phyloP scores from a whole-genome alignment of 163 green algal species.

The Trebouxia gelatinosa region DNA sequence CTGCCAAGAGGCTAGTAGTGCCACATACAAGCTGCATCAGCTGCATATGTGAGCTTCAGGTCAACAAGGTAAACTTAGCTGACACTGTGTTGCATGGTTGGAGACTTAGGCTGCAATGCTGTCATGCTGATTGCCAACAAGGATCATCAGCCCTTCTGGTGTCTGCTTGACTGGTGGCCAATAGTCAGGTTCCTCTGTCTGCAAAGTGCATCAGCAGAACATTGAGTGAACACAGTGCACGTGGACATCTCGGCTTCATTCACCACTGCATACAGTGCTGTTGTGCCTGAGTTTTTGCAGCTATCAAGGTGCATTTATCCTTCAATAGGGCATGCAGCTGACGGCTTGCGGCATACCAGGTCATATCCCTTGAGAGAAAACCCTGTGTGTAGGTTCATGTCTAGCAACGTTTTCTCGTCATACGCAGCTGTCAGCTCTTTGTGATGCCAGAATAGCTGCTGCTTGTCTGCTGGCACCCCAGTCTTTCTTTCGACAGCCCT shows the following conservation, averaged over 20 bases:
- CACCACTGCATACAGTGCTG: not conserved
- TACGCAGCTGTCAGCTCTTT: conserved; percentile 51
- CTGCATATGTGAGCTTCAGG: not conserved
- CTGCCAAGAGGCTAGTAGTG: no score
- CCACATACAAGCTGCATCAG: not conserved
- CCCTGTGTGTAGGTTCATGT: conserved; percentile 63
- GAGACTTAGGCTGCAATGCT: not conserved
- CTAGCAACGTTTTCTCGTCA: conserved; percentile 55
- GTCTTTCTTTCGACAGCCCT: conserved; percentile 40
- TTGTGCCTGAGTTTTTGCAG: no score
- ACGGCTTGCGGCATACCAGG: conserved; percentile 40
- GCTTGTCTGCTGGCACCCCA: conserved; percentile 46
- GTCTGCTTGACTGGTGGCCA: conserved; percentile 55
- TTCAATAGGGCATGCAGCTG: not conserved
- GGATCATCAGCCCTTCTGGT: conserved; percentile 40
- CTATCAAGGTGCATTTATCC: no score
- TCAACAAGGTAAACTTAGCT: not conserved
- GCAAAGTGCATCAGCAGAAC: not conserved
- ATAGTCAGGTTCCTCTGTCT: conserved; percentile 51
- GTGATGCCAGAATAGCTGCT: conserved; percentile 63
- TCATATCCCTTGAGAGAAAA: conserved; percentile 65
- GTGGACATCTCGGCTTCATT: not conserved
- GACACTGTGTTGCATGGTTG: not conserved
- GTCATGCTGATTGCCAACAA: not conserved
- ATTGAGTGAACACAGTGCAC: not conserved